Conservation (phyloP, 2,329 filamentous ascomycete species). For the Moelleriella libera region DNA sequence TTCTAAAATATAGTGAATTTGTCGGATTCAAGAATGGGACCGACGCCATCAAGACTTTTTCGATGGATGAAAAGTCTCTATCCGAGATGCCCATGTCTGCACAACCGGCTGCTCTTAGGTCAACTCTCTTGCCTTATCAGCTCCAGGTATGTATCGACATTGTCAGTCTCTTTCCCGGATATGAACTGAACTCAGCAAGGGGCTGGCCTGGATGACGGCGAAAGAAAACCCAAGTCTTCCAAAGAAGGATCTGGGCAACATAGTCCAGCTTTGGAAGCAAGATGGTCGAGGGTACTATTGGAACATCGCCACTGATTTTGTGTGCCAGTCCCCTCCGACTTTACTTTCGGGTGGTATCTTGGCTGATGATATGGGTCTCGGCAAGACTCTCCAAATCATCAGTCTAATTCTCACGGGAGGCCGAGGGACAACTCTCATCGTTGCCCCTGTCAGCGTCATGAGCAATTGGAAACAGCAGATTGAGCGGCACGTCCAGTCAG, state of each 20-base stretch:
- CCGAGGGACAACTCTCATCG: constrained; percentile 56
- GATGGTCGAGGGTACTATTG: constrained; percentile 35
- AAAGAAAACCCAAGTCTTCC: constrained; percentile 62
- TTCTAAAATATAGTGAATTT: constrained; percentile 51
- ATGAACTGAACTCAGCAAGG: constrained; percentile 26
- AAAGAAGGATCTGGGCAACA: constrained; percentile 37
- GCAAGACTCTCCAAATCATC: constrained; percentile 80
- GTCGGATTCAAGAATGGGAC: constrained; percentile 53
- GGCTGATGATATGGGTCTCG: constrained; percentile 81
- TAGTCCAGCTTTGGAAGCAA: constrained; percentile 66
- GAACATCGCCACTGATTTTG: constrained; percentile 47
- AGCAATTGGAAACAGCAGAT: constrained; percentile 83
- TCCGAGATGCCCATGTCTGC: constrained; percentile 57
- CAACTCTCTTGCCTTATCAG: constrained; percentile 67
- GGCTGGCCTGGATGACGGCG: constrained; percentile 65
- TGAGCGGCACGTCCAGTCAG: constrained; percentile 50
- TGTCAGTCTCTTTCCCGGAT: not conserved
- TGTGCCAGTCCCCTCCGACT: constrained; percentile 38
- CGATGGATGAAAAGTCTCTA: constrained; percentile 55
- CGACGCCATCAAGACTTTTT: constrained; percentile 55
- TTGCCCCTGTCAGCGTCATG: constrained; percentile 76
- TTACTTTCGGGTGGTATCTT: constrained; percentile 73
- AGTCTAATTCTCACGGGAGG: constrained; percentile 53
- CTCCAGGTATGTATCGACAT: constrained; percentile 30
- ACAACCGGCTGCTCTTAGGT: constrained; percentile 51